Evolutionary conservation across 768 basidiomycete species (phyloP), one percentile per base, ranked within the genome.

Genomic region (Trametes punicea): DNA sequence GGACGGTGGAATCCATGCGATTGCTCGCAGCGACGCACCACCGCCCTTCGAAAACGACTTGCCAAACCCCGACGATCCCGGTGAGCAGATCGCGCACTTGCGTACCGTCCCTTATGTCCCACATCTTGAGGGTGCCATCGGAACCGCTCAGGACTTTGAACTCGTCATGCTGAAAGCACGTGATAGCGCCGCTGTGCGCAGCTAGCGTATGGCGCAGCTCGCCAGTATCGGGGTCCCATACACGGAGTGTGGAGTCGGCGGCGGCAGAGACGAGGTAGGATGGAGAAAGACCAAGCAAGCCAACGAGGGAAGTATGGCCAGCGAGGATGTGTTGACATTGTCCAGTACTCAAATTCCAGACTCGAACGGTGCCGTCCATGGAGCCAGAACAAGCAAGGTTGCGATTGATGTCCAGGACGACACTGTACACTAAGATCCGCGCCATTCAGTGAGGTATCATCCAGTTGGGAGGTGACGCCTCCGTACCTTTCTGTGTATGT

Each of bases 131-230:
- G 56, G 90, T 93, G 15, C 97, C 97, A 63, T 98, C 97, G 13
- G 89, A 91, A 11, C 96, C 96, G 65, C 89, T 92, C 26, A 99
- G 80, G 41, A 98, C 92, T 69, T 97, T 98, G 77, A 91, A 93
- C 69, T 98, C 95, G 69, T 98, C 96, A 63, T 97, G 94, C 71
- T 96, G 93, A 79, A 98, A 98, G 74, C 96, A 99, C 16, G 97
- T 98, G 63, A 99, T 98, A n/a, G 96, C 94, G 20, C 95, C 96
- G 6, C 88, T 89, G 69, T 98, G 96, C 1, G 91, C 93, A 3
- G 87, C 85, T 27, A 99, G 81, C 0, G 87, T 85, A 62, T 94
- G 88, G 34, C 81, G 83, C 27, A 91, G 77, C 55, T 85, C 84
- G 52, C 93, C 92, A 0, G 83, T 83, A 33, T 87, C 83, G 1